Conservation (phyloP, 805 yeast species). For the Cyberlindnera xishuangbannaensis region DNA sequence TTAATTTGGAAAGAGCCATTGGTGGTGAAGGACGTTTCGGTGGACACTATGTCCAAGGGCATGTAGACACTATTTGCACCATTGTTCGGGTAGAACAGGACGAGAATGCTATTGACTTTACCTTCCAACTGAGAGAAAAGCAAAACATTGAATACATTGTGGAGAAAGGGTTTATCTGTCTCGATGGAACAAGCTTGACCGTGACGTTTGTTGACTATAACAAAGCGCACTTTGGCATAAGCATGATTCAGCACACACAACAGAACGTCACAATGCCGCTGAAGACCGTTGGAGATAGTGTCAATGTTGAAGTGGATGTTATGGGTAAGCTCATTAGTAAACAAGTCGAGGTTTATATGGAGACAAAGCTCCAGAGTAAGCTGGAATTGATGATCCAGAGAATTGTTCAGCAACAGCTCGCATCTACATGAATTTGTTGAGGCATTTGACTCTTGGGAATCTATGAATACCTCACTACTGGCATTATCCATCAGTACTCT, state of each 20-base stretch:
- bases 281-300: constrained; percentile 56
- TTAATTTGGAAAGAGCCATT: constrained; percentile 91
- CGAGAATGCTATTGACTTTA: constrained; percentile 70
- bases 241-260: constrained; percentile 92
- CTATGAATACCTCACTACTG: too few species aligned
- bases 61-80: constrained; percentile 63
- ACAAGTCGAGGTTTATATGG: constrained; percentile 59
- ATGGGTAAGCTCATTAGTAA: constrained; percentile 89
- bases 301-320: constrained; percentile 91
- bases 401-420: constrained; percentile 40
- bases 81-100: constrained; percentile 41
- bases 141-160: constrained; percentile 68
- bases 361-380: constrained; percentile 8
- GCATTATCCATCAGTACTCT: neutral
- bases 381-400: constrained; percentile 25
- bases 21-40: constrained; percentile 79
- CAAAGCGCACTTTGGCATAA: constrained; percentile 59
- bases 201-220: constrained; percentile 70
- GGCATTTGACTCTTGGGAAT: too few species aligned
- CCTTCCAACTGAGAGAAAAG: constrained; percentile 63
- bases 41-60: constrained; percentile 98
- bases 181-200: constrained; percentile 93
- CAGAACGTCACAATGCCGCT: constrained; percentile 66
- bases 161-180: constrained; percentile 88
- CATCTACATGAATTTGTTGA: too few species aligned